Evolutionary conservation across 192 early-diverging fungal genomes (phyloP), one percentile per base, ranked within the genome.

Genomic region (Paraglomus brasilianum): DNA sequence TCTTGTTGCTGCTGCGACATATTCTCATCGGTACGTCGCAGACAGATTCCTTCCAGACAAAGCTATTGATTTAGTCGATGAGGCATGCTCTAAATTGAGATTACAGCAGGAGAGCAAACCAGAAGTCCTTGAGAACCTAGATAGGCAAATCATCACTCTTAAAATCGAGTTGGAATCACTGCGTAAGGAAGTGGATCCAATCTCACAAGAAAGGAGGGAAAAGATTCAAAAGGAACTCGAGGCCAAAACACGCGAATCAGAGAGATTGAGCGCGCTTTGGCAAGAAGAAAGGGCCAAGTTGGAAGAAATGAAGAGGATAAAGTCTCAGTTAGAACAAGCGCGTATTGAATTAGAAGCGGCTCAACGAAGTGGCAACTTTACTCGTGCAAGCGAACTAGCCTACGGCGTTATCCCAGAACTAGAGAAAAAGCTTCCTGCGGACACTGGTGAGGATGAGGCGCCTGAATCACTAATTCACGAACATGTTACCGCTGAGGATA

Each of bases 81-180:
- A 93, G 75, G 89, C 91, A 1, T 93, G 91, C 55, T 87, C 87
- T 36, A 90, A 88, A 70, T 79, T 93, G 56, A 73, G 89, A 57
- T 79, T 88, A 8, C 89, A 93, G 68, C 89, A 91, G 66, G 90
- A 91, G 70, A 88, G 87, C 76, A 89, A 91, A 65, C 90, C 91
- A 5, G 90, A 93, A 67, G 80, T 79, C 7, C 81, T 93, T 40
- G 90, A 91, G 72, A 87, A 84, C 60, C 72, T 89, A 38, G 90
- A 91, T 36, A 81, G 90, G 36, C 76, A 85, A 47, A 88, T 91
- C 38, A 86, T 93, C 69, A 91, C 89, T 8, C 79, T 90, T 39
- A 84, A 89, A 56, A 93, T 93, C 24, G 91, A 93, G 72, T 77
- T 93, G 3, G 91, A 91, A 69, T 88, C 86, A 40, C 76, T 93